These are phyloP conservation scores for Malus hybrid DNA, from an alignment of 331 rosid genomes.

Conservation along the genomic window DNA sequence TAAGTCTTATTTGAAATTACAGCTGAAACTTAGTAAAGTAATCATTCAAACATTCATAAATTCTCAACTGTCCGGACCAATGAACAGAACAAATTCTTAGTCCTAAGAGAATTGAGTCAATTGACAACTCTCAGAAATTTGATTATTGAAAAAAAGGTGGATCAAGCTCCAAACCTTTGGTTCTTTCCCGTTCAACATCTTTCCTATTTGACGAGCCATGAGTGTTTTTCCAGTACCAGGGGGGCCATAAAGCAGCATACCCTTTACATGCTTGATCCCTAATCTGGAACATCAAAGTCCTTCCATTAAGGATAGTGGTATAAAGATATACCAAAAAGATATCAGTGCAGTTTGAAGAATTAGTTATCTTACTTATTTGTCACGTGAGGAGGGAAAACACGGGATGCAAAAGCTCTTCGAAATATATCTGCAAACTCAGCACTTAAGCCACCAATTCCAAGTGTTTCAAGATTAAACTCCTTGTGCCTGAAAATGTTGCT, in stretches of 20 bases:
- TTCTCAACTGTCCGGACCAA: neutral
- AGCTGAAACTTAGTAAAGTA: neutral
- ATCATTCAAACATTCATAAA: neutral
- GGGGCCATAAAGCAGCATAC: slow-evolving; percentile 96
- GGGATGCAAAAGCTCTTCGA: slow-evolving; percentile 99
- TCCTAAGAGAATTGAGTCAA: neutral
- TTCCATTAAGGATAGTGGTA: slow-evolving; percentile 22
- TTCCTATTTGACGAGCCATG: slow-evolving; percentile 99
- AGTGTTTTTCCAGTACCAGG: slow-evolving; percentile 99
- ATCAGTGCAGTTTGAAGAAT: neutral
- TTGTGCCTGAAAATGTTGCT: slow-evolving; percentile 85
- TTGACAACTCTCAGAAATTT: neutral
- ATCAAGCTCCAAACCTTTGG: slow-evolving; percentile 71
- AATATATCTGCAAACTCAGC: slow-evolving; percentile 94
- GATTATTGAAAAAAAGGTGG: neutral
- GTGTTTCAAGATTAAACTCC: slow-evolving; percentile 84
- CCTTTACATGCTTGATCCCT: slow-evolving; percentile 98
- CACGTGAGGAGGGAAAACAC: slow-evolving; percentile 97
- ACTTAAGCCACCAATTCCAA: slow-evolving; percentile 92
- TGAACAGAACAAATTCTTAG: neutral
- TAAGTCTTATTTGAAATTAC: neutral
- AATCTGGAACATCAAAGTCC: slow-evolving; percentile 49
- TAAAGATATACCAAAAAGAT: slow-evolving; percentile 7
- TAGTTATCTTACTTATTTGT: slow-evolving; percentile 63
- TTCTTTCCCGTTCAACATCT: slow-evolving; percentile 86